Conservation (phyloP, 1,284 basidiomycete species). For the Ganoderma boninense region DNA sequence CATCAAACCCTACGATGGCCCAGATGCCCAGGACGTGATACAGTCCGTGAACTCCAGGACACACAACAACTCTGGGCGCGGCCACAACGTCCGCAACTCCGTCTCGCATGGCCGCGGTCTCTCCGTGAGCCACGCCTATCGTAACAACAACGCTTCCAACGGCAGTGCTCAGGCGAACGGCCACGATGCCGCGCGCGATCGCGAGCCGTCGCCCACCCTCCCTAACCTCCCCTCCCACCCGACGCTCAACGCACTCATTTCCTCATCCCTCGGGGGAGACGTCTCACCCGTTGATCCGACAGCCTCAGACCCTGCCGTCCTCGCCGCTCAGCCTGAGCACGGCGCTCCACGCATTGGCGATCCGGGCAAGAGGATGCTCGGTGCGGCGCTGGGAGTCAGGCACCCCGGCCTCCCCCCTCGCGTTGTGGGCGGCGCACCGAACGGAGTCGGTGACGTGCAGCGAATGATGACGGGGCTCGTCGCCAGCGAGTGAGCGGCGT, state of each 20-base stretch:
- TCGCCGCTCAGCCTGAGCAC: conserved; percentile 54
- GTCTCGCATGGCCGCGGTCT: conserved; percentile 43
- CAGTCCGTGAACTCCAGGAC: conserved; percentile 84
- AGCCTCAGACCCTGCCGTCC: conserved; percentile 68
- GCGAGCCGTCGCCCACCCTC: conserved; percentile 82
- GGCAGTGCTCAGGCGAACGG: conserved; percentile 47
- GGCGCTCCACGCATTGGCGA: conserved; percentile 74
- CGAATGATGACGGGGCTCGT: conserved; percentile 79
- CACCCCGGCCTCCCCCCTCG: conserved; percentile 76
- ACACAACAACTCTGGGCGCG: conserved; percentile 68
- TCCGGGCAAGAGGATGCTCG: conserved; percentile 86
- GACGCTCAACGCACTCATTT: conserved; percentile 83
- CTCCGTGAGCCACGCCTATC: conserved; percentile 71
- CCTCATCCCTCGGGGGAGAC: conserved; percentile 66
- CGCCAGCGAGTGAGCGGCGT: conserved; percentile 68
- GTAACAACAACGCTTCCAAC: conserved; percentile 52
- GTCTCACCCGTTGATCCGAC: conserved; percentile 52
- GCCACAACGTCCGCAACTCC: conserved; percentile 66
- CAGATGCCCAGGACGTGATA: conserved; percentile 92
- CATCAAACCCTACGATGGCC: conserved; percentile 92
- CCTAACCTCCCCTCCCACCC: conserved; percentile 82
- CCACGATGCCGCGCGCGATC: conserved; percentile 59
- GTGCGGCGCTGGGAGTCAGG: conserved; percentile 80
- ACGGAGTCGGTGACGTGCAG: conserved; percentile 76
- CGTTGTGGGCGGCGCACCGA: conserved; percentile 63